A percentile compares a stretch with the other conserved stretches of the same genome.
These are phyloP conservation scores for Phytopythium delawarense DNA, from an alignment of 352 stramenopile genomes.

Conservation along the genomic window DNA sequence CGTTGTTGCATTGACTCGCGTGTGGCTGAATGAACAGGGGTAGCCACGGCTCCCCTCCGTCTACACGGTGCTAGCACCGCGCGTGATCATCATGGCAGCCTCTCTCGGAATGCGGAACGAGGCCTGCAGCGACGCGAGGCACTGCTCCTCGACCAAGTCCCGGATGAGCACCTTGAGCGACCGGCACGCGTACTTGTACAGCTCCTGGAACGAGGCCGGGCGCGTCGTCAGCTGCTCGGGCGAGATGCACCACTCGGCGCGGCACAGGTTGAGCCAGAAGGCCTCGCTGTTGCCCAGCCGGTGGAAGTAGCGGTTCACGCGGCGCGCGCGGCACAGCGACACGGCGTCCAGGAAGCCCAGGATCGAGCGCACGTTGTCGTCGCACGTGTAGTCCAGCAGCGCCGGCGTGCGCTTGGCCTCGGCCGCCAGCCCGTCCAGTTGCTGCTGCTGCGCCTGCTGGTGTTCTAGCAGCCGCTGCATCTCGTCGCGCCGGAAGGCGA, in stretches of 20 bases:
- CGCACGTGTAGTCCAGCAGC: constrained; percentile 70
- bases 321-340: constrained; percentile 52
- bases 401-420: constrained; percentile 12
- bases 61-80: constrained; percentile 2
- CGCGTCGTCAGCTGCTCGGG: constrained; percentile 53
- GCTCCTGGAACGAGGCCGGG: constrained; percentile 59
- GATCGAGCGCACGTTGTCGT: constrained; percentile 63
- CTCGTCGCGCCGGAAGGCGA: constrained; percentile 27
- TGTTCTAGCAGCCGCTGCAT: constrained; percentile 26
- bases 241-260: constrained; percentile 71
- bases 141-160: constrained; percentile 79
- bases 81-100: constrained; percentile 48
- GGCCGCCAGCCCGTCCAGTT: not conserved
- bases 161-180: constrained; percentile 73
- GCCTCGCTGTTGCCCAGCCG: constrained; percentile 48
- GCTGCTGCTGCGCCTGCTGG: constrained; percentile 13
- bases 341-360: constrained; percentile 65
- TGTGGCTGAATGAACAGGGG: not conserved
- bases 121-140: constrained; percentile 60
- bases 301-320: constrained; percentile 56
- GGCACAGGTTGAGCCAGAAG: constrained; percentile 67
- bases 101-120: constrained; percentile 66
- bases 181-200: constrained; percentile 74
- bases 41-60: not conserved
- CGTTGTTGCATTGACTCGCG: not conserved